A percentile compares a stretch with the other conserved stretches of the same genome.
Evolutionary conservation across 2,329 filamentous ascomycete species (phyloP).

Genomic region (Helminthosporium solani): DNA sequence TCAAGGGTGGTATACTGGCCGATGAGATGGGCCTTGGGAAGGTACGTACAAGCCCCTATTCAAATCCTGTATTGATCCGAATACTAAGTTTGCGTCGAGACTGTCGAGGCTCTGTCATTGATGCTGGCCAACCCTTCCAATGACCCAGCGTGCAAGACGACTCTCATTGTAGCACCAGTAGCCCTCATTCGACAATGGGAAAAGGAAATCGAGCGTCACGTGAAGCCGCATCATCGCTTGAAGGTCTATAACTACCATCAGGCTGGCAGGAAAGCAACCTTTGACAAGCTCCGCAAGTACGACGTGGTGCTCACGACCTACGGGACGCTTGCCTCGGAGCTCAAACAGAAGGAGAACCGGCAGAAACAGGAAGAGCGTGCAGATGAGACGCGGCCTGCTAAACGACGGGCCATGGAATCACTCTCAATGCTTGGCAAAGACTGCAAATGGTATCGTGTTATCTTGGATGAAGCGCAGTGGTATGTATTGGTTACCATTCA

Average conservation of each 20-base stretch:
- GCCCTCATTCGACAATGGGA: conserved; percentile 83
- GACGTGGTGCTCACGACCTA: conserved; percentile 81
- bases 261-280: conserved; percentile 51
- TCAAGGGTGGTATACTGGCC: conserved; percentile 71
- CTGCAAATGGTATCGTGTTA: conserved; percentile 59
- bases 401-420: conserved; percentile 22
- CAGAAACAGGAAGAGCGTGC: conserved; percentile 47
- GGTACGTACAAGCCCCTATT: neutral
- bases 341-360: conserved; percentile 60
- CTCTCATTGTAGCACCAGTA: conserved; percentile 79
- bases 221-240: conserved; percentile 60
- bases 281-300: conserved; percentile 61
- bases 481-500: too few relatives aligned
- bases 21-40: conserved; percentile 17
- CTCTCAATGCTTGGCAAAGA: conserved; percentile 58
- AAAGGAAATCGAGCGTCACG: conserved; percentile 71
- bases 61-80: neutral
- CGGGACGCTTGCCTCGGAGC: conserved; percentile 67
- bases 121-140: conserved; percentile 67
- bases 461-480: conserved; percentile 77
- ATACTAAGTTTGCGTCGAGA: conserved; percentile 65
- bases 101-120: conserved; percentile 77
- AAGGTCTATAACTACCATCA: conserved; percentile 71
- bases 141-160: conserved; percentile 65
- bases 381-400: conserved; percentile 43